These are phyloP conservation scores for Saccharum spontaneum DNA, from an alignment of 176 grass and related monocot species.

Conservation along the genomic window DNA sequence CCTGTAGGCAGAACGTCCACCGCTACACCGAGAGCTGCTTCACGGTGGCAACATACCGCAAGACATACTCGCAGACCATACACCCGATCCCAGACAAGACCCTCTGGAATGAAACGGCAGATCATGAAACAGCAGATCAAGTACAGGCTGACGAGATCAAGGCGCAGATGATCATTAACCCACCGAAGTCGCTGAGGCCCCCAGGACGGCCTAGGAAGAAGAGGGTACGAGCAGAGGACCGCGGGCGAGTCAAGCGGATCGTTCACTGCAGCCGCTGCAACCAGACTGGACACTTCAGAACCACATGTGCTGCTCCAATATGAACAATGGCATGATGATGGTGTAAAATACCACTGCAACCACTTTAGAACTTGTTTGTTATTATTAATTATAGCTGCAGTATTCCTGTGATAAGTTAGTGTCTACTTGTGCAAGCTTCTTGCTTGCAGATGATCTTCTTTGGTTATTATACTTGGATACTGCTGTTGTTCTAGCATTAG, in stretches of 20 bases:
- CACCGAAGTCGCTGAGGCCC: conserved; percentile 77
- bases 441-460: conserved; percentile 33
- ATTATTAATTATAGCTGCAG: not conserved
- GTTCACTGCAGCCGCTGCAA: conserved; percentile 98
- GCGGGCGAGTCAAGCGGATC: conserved; percentile 65
- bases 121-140: conserved; percentile 29
- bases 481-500: conserved; percentile 10
- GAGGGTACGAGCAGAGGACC: conserved; percentile 68
- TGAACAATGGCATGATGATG: conserved; percentile 20
- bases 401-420: conserved; percentile 40
- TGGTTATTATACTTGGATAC: not conserved
- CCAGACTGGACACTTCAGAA: conserved; percentile 95
- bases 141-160: conserved; percentile 45
- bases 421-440: conserved; percentile 33
- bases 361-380: not conserved
- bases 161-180: conserved; percentile 57
- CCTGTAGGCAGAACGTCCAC: conserved; percentile 94
- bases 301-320: conserved; percentile 83
- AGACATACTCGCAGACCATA: conserved; percentile 92
- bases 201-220: conserved; percentile 82
- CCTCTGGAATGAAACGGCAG: conserved; percentile 61
- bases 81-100: conserved; percentile 94
- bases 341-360: not conserved
- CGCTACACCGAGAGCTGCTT: conserved; percentile 94
- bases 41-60: conserved; percentile 81